Evolutionary conservation across 192 early-diverging fungal species (phyloP), one percentile per base, ranked within the genome.

Genomic region (Anaeromyces robustus): DNA sequence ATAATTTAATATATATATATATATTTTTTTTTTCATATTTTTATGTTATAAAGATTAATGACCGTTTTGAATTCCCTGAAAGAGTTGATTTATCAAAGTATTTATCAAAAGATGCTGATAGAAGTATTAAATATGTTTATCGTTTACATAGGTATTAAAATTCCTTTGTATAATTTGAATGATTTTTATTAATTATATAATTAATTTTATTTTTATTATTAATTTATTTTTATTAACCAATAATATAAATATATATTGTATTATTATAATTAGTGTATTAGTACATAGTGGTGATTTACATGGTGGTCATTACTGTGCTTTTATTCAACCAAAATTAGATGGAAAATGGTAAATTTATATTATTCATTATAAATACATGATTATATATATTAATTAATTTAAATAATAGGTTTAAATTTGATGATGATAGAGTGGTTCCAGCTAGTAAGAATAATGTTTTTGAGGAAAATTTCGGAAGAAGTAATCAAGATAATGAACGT

Each of bases 201-300:
- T 34, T 32, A 26, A 31, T 31, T 5, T 30, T 68, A 30, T 30
- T 83, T 30, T 30, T 26, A 59, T 29, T n/a, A 77, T 11, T 30
- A n/a, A 29, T 29, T 31, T 29, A 30, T 13, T 26, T 3, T 22
- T 80, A 29, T 52, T 79, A 28, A 7, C 14, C 14, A 29, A 79
- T 30, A 29, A 28, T 79, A 29, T 79, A 39, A 37, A 79, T 18
- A 37, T 31, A 78, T 43, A 29, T 37, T n/a, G n/a, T n/a, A n/a
- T n/a, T n/a, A n/a, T n/a, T 78, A 19, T n/a, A 78, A 83, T 28
- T 82, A 92, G 94, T 79, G 97, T 99, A 0, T 87, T 99, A 79
- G 96, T 98, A 26, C 97, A 99, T 83, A 94, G 93, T 82, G 96
- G 97, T 77, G 95, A 96, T 83, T 81, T 96, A 77, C 90, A 94